These are phyloP conservation scores for Peronospora farinosa DNA, from an alignment of 352 stramenopile species.

Conservation along the genomic window DNA sequence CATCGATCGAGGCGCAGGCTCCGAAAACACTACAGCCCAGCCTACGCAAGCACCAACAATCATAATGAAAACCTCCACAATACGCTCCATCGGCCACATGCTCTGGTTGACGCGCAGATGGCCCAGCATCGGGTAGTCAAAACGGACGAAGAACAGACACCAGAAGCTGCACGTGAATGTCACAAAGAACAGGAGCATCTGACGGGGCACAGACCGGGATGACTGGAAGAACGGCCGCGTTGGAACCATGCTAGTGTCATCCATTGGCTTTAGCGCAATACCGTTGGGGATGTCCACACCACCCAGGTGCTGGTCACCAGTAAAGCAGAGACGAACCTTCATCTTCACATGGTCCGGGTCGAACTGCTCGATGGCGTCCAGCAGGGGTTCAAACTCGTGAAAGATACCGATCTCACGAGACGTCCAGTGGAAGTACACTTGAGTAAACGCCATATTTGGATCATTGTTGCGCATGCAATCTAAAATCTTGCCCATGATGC, in stretches of 20 bases:
- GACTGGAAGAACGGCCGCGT: conserved; percentile 76
- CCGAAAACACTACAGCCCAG: conserved; percentile 57
- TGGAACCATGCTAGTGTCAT: conserved; percentile 73
- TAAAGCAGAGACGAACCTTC: conserved; percentile 72
- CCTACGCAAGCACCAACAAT: conserved; percentile 45
- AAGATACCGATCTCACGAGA: conserved; percentile 79
- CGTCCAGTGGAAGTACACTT: conserved; percentile 84
- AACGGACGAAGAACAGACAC: conserved; percentile 61
- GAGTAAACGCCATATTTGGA: conserved; percentile 53
- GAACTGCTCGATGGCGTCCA: conserved; percentile 71
- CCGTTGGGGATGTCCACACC: conserved; percentile 66
- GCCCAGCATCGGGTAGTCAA: conserved; percentile 67
- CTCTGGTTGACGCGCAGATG: conserved; percentile 54
- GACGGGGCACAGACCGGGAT: conserved; percentile 50
- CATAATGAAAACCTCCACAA: conserved; percentile 75
- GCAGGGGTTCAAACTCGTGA: conserved; percentile 77
- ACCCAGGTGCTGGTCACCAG: conserved; percentile 70
- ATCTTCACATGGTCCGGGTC: conserved; percentile 62
- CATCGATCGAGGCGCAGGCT: conserved; percentile 66
- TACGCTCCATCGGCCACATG: conserved; percentile 77
- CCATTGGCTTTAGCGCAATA: conserved; percentile 73
- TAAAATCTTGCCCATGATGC: conserved; percentile 81
- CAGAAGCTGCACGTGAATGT: conserved; percentile 72
- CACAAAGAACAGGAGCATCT: conserved; percentile 78
- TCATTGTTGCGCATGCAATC: conserved; percentile 78